These are phyloP conservation scores for Kodamaea neixiangensis DNA, from an alignment of 805 yeast genomes.

Conservation along the genomic window DNA sequence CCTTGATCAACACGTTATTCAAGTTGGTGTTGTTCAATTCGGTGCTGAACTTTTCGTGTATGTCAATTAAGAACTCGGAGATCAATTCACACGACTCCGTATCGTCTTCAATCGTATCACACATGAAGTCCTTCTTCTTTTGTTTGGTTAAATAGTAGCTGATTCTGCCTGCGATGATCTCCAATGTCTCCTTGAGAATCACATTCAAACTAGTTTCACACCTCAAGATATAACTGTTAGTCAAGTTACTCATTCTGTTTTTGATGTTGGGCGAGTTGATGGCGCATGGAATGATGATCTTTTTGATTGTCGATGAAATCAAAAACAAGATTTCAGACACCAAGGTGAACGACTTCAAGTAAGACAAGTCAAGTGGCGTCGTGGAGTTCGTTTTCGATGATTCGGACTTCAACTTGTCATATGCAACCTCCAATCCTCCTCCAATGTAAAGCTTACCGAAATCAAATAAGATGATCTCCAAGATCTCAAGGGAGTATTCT, in stretches of 20 bases:
- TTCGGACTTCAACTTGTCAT: slow-evolving; percentile 44
- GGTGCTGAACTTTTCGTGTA: slow-evolving; percentile 39
- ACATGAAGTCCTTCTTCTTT: slow-evolving; percentile 68
- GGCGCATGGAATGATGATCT: slow-evolving; percentile 74
- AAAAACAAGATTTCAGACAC: slow-evolving; percentile 64
- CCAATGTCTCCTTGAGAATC: slow-evolving; percentile 60
- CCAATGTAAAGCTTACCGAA: slow-evolving; percentile 76
- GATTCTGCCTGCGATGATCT: slow-evolving; percentile 53
- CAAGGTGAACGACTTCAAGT: slow-evolving; percentile 50
- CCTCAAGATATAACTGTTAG: slow-evolving; percentile 59
- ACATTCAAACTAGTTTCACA: slow-evolving; percentile 68
- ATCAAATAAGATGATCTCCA: slow-evolving; percentile 66
- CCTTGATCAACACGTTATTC: slow-evolving; percentile 48
- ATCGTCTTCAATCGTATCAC: slow-evolving; percentile 54
- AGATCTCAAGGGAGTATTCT: slow-evolving; percentile 62
- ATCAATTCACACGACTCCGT: slow-evolving; percentile 72
- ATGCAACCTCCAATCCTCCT: slow-evolving; percentile 71
- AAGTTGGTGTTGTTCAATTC: slow-evolving; percentile 48
- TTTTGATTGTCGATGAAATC: slow-evolving; percentile 70
- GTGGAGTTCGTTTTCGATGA: slow-evolving; percentile 28
- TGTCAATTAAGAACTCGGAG: slow-evolving; percentile 49
- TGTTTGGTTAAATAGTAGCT: slow-evolving; percentile 56
- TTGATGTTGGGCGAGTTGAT: slow-evolving; percentile 57
- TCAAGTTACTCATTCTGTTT: slow-evolving; percentile 57
- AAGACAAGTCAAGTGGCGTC: slow-evolving; percentile 43